Conservation (phyloP, 305 asterid species). For the Ajuga reptans region DNA sequence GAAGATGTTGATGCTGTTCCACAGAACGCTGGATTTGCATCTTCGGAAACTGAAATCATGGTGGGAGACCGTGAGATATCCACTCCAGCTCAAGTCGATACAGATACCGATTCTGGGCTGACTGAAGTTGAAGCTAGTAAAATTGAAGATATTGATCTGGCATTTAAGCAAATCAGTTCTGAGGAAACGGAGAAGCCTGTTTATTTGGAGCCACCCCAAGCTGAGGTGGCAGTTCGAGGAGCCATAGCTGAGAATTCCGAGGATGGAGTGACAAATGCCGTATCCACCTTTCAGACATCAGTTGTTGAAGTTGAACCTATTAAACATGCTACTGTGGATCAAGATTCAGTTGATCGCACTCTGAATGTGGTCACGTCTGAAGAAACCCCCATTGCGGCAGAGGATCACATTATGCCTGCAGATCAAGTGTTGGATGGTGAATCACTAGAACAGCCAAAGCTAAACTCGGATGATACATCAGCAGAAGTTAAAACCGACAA, state of each 20-base stretch:
- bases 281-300: constrained; percentile 11
- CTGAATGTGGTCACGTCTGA: constrained; percentile 22
- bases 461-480: constrained; percentile 23
- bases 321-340: constrained; percentile 33
- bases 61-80: background rate
- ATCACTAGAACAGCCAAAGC: constrained; percentile 19
- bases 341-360: constrained; percentile 26
- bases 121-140: constrained; percentile 35
- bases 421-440: constrained; percentile 26
- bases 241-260: constrained; percentile 15
- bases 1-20: constrained; percentile 23
- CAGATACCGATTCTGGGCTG: constrained; percentile 16
- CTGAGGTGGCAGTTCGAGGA: constrained; percentile 23
- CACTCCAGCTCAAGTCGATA: constrained; percentile 12
- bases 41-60: constrained; percentile 8
- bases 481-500: constrained; percentile 23
- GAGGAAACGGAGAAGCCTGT: constrained; percentile 21
- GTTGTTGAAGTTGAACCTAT: constrained; percentile 28
- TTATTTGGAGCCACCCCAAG: constrained; percentile 17
- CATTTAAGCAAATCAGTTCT: constrained; percentile 16
- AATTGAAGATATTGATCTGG: constrained; percentile 25
- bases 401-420: constrained; percentile 14
- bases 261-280: constrained; percentile 16
- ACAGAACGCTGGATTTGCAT: background rate
- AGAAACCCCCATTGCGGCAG: constrained; percentile 18